These are phyloP conservation scores for Saccharomyces hybrid DNA, from an alignment of 1,139 yeast species.

Conservation along the genomic window DNA sequence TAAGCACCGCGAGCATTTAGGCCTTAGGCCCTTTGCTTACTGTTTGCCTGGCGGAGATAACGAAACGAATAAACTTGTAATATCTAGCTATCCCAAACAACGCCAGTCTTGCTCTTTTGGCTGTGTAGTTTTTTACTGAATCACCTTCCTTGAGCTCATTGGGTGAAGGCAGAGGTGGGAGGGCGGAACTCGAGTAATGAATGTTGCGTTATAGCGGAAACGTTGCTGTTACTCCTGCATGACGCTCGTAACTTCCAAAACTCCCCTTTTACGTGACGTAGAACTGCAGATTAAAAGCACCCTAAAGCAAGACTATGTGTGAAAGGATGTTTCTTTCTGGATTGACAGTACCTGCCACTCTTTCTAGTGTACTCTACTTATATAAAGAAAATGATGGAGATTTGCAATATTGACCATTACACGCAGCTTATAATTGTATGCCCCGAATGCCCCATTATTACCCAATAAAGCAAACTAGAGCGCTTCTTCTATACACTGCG, in stretches of 20 bases:
- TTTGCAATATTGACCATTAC: background rate
- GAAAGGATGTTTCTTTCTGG: background rate
- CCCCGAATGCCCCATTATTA: background rate
- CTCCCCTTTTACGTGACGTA: background rate
- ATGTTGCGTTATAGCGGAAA: background rate
- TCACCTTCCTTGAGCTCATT: background rate
- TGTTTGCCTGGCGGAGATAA: background rate
- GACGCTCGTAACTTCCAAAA: background rate
- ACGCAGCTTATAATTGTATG: background rate
- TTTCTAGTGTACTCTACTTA: background rate
- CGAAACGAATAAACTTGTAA: background rate
- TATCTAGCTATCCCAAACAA: background rate
- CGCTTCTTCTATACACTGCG: background rate
- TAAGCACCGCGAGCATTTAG: background rate
- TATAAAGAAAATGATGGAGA: background rate
- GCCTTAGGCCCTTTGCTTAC: background rate
- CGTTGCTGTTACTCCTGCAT: background rate
- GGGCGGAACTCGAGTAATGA: background rate
- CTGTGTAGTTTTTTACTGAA: background rate
- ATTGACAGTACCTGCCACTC: background rate
- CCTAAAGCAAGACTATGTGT: background rate
- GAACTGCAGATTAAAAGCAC: background rate
- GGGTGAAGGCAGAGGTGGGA: background rate
- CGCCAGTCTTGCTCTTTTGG: background rate
- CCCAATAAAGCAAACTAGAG: slow-evolving; percentile 30